These are phyloP conservation scores for Avicennia marina DNA, from an alignment of 257 asterid genomes.

Conservation along the genomic window DNA sequence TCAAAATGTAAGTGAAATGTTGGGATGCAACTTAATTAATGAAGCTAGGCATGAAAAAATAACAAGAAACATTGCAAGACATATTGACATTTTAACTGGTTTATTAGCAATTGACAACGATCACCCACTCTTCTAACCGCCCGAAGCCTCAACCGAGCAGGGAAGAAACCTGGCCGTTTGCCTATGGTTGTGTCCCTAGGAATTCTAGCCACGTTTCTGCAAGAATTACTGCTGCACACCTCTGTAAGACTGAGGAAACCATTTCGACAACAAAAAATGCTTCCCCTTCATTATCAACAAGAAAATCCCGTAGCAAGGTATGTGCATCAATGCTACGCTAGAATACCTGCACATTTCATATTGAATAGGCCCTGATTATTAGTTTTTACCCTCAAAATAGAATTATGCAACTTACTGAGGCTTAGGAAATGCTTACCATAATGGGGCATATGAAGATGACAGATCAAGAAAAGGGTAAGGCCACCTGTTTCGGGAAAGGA, in stretches of 20 bases:
- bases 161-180: too few species aligned
- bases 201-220: too few species aligned
- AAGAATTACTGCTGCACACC: neutral
- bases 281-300: slow-evolving; percentile 5
- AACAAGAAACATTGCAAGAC: too few species aligned
- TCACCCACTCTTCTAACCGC: too few species aligned
- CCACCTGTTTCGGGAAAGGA: slow-evolving; percentile 68
- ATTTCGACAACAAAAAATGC: slow-evolving; percentile 4
- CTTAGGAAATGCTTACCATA: slow-evolving; percentile 50
- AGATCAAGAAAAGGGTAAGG: slow-evolving; percentile 94
- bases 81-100: too few species aligned
- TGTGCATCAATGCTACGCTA: slow-evolving; percentile 1
- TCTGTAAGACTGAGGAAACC: slow-evolving; percentile 6
- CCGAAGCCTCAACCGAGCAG: too few species aligned
- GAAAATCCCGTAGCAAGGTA: slow-evolving; percentile 9
- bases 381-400: neutral
- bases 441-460: slow-evolving; percentile 78
- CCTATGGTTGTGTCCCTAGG: too few species aligned
- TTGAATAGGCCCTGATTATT: neutral
- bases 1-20: too few species aligned
- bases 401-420: neutral
- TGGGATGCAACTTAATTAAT: too few species aligned
- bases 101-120: too few species aligned
- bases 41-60: too few species aligned
- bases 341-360: neutral